Evolutionary conservation across 2,329 filamentous ascomycete genomes (phyloP), one percentile per base, ranked within the genome.

Genomic region (Pestalotiopsis sp.): DNA sequence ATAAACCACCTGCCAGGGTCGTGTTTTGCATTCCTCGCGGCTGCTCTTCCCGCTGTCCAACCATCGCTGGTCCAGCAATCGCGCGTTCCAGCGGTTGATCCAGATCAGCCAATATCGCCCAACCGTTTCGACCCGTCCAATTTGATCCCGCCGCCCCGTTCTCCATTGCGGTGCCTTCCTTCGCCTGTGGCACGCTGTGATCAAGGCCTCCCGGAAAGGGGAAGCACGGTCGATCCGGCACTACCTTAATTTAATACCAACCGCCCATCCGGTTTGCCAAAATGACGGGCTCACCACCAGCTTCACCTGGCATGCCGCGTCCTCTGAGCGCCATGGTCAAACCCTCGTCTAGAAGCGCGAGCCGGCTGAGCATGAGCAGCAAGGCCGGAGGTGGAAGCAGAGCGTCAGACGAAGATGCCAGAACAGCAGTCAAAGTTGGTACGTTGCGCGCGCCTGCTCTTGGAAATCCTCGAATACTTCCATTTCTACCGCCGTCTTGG

Each of bases 351-450:
- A 81, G 93, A 79, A 96, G 93, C 79, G 93, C 87, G 74, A 97
- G 94, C 82, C 92, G 95, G 74, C 85, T 97, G 87, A 97, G 94
- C 83, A 92, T 92, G 84, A 91, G 87, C 76, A 93, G 92, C 83
- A 95, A 92, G 80, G 84, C 86, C 66, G 91, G 90, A 66, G 90
- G 89, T 76, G 90, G 92, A 72, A 97, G 93, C 82, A 89, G 93
- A 77, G 91, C 92, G 27, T 97, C 94, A 0, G 95, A 98, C 76
- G 95, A 98, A 75, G 95, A 97, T 74, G 76, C 87, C 71, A 95
- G 93, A 79, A 97, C 95, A 6, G 93, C 95, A 31, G 95, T 98
- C 82, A 96, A 93, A 95, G 95, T 98, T 79, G 95, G 95, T 98
- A 88, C 76, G 94, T 92, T 70, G 73, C 71, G 60, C 20, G 38